Conservation (phyloP, 495 filamentous ascomycete species). For the Chaetomium fimeti region DNA sequence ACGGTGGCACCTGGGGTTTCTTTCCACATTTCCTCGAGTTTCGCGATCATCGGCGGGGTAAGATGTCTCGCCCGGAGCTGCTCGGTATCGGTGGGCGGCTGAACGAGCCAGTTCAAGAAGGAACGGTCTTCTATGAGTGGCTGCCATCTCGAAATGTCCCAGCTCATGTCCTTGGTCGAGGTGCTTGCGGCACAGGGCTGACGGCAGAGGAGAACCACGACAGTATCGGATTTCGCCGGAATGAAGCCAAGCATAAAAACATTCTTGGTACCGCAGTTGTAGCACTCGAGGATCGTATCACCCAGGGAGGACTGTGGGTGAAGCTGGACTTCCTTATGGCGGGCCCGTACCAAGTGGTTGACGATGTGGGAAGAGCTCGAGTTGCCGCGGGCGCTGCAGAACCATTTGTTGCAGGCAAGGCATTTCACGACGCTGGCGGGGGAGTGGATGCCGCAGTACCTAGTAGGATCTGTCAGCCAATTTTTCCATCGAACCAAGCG, state of each 20-base stretch:
- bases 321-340: slow-evolving; percentile 97
- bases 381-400: slow-evolving; percentile 96
- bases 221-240: slow-evolving; percentile 97
- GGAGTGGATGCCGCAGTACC: slow-evolving; percentile 97
- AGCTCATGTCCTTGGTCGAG: slow-evolving; percentile 99
- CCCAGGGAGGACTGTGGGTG: slow-evolving; percentile 94
- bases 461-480: slow-evolving; percentile 37
- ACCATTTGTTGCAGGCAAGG: slow-evolving; percentile 95
- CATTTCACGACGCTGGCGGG: slow-evolving; percentile 94
- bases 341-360: slow-evolving; percentile 94
- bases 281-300: slow-evolving; percentile 96
- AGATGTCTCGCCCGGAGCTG: slow-evolving; percentile 93
- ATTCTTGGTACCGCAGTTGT: slow-evolving; percentile 99
- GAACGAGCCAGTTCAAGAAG: slow-evolving; percentile 92
- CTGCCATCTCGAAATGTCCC: slow-evolving; percentile 98
- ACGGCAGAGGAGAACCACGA: slow-evolving; percentile 93
- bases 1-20: slow-evolving; percentile 88
- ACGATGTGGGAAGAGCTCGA: slow-evolving; percentile 96
- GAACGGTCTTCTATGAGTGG: slow-evolving; percentile 96
- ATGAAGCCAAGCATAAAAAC: slow-evolving; percentile 99
- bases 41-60: slow-evolving; percentile 92
- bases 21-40: slow-evolving; percentile 99
- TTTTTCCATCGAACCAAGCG: neutral
- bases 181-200: slow-evolving; percentile 93
- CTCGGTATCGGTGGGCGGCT: slow-evolving; percentile 85